Base-by-base conservation (phyloP, 129 eudicot genomes). In the carrot (Daucus carota) region DNA sequence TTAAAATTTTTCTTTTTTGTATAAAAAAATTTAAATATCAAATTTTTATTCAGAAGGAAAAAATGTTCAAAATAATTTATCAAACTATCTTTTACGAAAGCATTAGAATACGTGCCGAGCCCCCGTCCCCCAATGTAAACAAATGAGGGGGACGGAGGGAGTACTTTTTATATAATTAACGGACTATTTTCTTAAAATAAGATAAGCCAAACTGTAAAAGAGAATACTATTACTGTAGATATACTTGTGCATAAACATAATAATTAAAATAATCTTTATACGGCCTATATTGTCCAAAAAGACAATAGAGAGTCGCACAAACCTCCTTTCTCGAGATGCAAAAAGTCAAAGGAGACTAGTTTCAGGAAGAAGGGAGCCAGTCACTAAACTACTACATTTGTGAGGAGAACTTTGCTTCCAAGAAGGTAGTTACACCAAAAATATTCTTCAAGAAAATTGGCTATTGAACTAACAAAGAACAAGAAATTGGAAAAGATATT, bases 401-500 rank as follows among this genome's bases (percentile, higher is more conserved):
- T 62, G 9, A 11, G 29, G 70, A 63, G 34, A 63, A 26, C 38
- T 63, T 29, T 63, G 70, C 26, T 63, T 63, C 34, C 70, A 29
- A 31, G 36, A 62, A 28, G 40, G 70, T 29, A 63, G 65, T 63
- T 7, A 13, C 36, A 14, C 29, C 3, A 4, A 1, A 63, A 29
- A 29, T 63, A 29, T 63, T 29, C 10, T 63, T 63, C 0, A 63
- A 14, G 20, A 63, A 7, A 63, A 63, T 26, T 17, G 29, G 4
- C 38, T 5, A 24, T 17, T 11, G 34, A 67, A 52, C 22, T 10
- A 44, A 36, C n/a, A 26, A 13, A 71, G 45, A 70, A 22, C 24
- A 28, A 57, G 78, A 29, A 28, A 42, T 72, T 36, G 47, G 38
- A 48, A 63, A 28, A 57, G 78, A 29, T 20, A 42, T 72, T 36